Conservation (phyloP, 2,329 filamentous ascomycete genomes). For the Colletotrichum sp. region DNA sequence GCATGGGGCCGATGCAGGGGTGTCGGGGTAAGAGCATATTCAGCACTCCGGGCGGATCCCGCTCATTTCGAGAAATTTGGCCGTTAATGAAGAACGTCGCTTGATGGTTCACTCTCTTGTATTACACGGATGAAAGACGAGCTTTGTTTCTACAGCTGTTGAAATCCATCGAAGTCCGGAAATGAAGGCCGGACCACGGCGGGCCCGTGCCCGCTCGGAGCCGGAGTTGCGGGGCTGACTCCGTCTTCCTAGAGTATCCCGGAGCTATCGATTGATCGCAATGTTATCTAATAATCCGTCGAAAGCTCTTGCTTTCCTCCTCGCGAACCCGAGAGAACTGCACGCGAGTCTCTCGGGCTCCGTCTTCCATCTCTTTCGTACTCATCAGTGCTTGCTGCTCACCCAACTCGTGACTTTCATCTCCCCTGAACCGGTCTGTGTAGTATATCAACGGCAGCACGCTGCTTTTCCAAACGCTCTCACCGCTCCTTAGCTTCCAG, state of each 20-base stretch:
- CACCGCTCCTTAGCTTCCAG: not conserved
- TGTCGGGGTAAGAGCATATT: not conserved
- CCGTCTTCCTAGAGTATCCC: too few relatives aligned
- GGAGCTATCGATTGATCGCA: too few relatives aligned
- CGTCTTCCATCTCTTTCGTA: not conserved
- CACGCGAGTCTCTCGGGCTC: not conserved
- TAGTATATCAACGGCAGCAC: not conserved
- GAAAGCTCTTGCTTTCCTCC: not conserved
- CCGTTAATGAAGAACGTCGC: too few relatives aligned
- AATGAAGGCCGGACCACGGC: too few relatives aligned
- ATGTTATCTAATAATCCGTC: not conserved
- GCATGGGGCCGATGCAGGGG: not conserved
- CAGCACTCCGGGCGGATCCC: not conserved
- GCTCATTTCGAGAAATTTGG: too few relatives aligned
- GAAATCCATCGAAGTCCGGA: too few relatives aligned
- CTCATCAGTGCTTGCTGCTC: not conserved
- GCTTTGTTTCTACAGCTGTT: too few relatives aligned
- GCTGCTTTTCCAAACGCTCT: not conserved
- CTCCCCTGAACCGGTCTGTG: not conserved
- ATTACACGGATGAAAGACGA: too few relatives aligned
- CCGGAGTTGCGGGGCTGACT: too few relatives aligned
- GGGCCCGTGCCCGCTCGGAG: too few relatives aligned
- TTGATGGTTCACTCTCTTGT: too few relatives aligned
- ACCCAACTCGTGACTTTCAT: accelerated
- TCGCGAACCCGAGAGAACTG: not conserved